Evolutionary conservation across 495 filamentous ascomycete genomes (phyloP), one percentile per base, ranked within the genome.

Genomic region (Hyaloscypha hepaticicola): DNA sequence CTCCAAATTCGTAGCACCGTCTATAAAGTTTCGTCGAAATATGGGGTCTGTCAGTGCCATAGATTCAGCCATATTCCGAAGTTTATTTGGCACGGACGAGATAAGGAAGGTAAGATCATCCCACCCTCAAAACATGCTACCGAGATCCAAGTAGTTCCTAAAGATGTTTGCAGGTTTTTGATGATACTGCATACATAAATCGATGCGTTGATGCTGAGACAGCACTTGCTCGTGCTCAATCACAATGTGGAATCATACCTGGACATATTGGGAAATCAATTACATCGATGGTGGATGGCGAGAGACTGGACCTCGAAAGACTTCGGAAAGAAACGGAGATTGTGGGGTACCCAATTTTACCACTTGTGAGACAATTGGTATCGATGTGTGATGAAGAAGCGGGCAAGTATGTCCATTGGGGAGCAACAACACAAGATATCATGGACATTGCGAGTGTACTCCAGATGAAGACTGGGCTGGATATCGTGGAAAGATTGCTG

Each of bases 381-480:
- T 66, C 71, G 0, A 73, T 75, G 33, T 77, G 74, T 55, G 76
- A 75, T 34, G 74, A 77, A 14, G 76, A 81, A 28, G 73, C 73
- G 1, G 80, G 76, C 25, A 79, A 77, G 66, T 84, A 82, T 64
- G 76, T 83, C 11, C 81, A 84, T 69, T 84, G 81, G 81, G 81
- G 81, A 55, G 81, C 81, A 3, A 83, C 81, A 14, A 84, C 81
- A n/a, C 81, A 84, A 63, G 80, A 84, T 66, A 82, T 84, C 51
- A 82, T 81, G 78, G 81, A 84, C 60, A 73, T 77, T 7, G 80
- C 79, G 1, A 76, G 73, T 24, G 72, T 83, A 9, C 68, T 84
- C 22, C 81, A 84, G 64, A 81, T 84, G 70, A 76, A 77, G 66
- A 65, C 72, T 14, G 80, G 80, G 0, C 69, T 84, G 19, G 73